Base-by-base conservation (phyloP, 805 yeast species). In the Kodamaea restingae region DNA sequence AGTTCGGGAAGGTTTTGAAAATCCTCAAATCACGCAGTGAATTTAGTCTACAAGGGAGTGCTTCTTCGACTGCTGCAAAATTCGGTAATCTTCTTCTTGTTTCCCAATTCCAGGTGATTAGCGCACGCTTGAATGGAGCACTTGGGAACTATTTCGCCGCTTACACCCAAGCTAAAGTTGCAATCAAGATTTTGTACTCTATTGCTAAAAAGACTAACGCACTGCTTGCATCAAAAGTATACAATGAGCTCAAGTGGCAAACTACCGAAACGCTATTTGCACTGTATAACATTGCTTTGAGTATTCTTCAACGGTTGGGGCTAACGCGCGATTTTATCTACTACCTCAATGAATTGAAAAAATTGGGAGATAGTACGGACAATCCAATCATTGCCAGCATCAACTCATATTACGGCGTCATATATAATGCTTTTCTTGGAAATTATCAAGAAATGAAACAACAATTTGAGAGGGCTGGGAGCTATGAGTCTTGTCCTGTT, bases 311-410 rank as follows among this genome's bases (percentile, higher is more conserved):
- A 11, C 71, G 67, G 26, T 51, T 77, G 27, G 88, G 90, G 0
- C 51, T 80, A 2, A 61, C 79, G 0, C 76, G 76, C 45, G 88
- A 83, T 40, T 70, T 80, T 34, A 69, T 71, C 2, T 78, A 68
- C 51, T 82, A 72, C 55, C 46, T 70, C 3, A 62, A 63, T 4
- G 90, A 84, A 47, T 62, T 76, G 26, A 56, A 60, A 4, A 64
- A 60, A 25, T 51, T 76, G 9, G 51, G 70, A 12, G 49, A 56
- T 3, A 15, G 33, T 6, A 25, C 32, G 7, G 27, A 15, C 4
- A 28, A 32, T 17, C 41, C 41, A 2, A 32, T 38, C 17, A 22
- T 27, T 32, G 22, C 36, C 7, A 25, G 31, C 14, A 37, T 21
- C 10, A 31, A 30, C 14, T 37, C 25, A 20, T 41, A 39, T 32